Conservation (phyloP, 306 rosid genomes). For the Lotus japonicus region DNA sequence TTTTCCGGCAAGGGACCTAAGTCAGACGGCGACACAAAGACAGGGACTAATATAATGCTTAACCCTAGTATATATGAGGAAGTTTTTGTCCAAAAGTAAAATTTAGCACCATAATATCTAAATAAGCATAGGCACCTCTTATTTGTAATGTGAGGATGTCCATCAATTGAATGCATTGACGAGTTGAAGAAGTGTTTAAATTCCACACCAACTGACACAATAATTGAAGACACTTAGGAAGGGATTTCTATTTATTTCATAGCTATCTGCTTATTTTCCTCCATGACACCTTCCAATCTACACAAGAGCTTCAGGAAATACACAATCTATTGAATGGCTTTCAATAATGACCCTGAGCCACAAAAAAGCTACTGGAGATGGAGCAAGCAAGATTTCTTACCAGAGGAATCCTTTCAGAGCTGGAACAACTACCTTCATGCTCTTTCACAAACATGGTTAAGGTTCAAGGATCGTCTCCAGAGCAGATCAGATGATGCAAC, state of each 20-base stretch:
- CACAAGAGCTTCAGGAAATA: neutral
- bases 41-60: too few relatives aligned
- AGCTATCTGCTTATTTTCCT: neutral
- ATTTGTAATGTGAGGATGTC: neutral
- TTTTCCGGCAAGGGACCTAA: too few relatives aligned
- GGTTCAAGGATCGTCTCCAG: constrained; percentile 60
- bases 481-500: constrained; percentile 51
- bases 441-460: constrained; percentile 40
- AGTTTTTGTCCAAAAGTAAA: neutral
- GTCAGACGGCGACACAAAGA: too few relatives aligned
- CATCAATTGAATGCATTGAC: neutral
- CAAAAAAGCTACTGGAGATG: constrained; percentile 67
- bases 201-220: constrained; percentile 10
- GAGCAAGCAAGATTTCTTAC: constrained; percentile 69
- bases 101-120: neutral
- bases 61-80: neutral
- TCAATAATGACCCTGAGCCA: constrained; percentile 21
- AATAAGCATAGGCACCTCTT: neutral
- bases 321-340: constrained; percentile 17
- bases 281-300: neutral
- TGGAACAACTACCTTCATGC: constrained; percentile 49
- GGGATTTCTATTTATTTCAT: neutral
- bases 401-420: constrained; percentile 71
- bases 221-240: neutral
- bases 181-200: neutral